Evolutionary conservation across 2,329 filamentous ascomycete genomes (phyloP).

Genomic region (Ophiostoma sp.): DNA sequence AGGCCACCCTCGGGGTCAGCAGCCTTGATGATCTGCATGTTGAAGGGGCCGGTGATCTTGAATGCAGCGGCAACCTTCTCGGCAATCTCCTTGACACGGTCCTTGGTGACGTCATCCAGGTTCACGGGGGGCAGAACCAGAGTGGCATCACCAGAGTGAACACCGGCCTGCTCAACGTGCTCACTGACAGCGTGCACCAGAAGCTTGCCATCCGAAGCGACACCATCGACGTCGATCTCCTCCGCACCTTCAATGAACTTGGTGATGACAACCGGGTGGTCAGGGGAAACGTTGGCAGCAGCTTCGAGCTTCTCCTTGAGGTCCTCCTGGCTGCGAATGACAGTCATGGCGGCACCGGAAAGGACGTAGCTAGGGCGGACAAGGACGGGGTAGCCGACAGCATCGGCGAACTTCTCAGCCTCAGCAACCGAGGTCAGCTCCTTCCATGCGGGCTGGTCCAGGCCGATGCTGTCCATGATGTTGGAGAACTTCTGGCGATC

Average conservation of each 20-base stretch:
- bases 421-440: constrained; percentile 86
- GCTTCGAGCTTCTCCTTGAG: constrained; percentile 92
- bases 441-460: constrained; percentile 97
- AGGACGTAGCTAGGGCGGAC: constrained; percentile 94
- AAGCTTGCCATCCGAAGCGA: constrained; percentile 78
- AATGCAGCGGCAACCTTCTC: constrained; percentile 95
- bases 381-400: constrained; percentile 88
- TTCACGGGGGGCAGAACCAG: constrained; percentile 81
- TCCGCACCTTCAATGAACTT: constrained; percentile 97
- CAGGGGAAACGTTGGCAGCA: constrained; percentile 83
- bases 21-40: constrained; percentile 99
- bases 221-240: constrained; percentile 94
- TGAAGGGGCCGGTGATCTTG: constrained; percentile 87
- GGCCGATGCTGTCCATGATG: constrained; percentile 91
- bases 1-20: constrained; percentile 95
- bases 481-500: constrained; percentile 98
- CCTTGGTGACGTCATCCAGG: constrained; percentile 71
- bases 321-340: constrained; percentile 81
- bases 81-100: constrained; percentile 89
- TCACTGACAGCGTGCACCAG: constrained; percentile 89
- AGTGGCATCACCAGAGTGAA: constrained; percentile 96
- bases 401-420: constrained; percentile 77
- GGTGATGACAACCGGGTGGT: constrained; percentile 96
- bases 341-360: constrained; percentile 96
- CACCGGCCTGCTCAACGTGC: constrained; percentile 94